These are phyloP conservation scores for Zygosaccharomyces sapae DNA, from an alignment of 1,139 yeast genomes.

Conservation along the genomic window DNA sequence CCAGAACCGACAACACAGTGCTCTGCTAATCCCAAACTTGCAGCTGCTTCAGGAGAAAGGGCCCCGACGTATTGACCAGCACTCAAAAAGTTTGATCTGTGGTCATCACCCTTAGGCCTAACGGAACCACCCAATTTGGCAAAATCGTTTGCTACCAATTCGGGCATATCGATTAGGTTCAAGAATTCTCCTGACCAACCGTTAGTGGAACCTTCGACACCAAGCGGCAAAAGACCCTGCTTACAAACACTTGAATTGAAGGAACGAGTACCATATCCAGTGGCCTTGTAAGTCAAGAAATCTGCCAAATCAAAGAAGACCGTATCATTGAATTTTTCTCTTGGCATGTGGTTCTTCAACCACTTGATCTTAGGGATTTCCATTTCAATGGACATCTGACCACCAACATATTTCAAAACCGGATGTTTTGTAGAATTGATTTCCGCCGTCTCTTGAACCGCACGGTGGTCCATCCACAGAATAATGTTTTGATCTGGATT, in stretches of 20 bases:
- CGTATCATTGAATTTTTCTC: constrained; percentile 52
- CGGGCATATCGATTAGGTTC: constrained; percentile 62
- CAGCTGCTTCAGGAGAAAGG: constrained; percentile 62
- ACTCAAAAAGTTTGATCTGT: constrained; percentile 54
- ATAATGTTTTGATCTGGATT: constrained; percentile 75
- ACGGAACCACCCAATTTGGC: constrained; percentile 73
- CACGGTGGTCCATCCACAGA: constrained; percentile 98
- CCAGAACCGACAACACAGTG: constrained; percentile 88
- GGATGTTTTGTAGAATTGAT: constrained; percentile 79
- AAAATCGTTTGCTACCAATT: constrained; percentile 72
- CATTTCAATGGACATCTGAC: constrained; percentile 97
- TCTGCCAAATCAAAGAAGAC: constrained; percentile 92
- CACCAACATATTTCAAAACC: constrained; percentile 88
- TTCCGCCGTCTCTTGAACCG: constrained; percentile 73
- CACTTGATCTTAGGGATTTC: constrained; percentile 95
- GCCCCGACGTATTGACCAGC: constrained; percentile 89
- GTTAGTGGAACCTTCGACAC: constrained; percentile 75
- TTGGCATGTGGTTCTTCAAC: constrained; percentile 83
- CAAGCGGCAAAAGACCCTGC: constrained; percentile 90
- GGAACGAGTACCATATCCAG: constrained; percentile 80
- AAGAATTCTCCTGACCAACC: constrained; percentile 91
- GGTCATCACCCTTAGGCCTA: constrained; percentile 38
- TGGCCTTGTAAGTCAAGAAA: constrained; percentile 83
- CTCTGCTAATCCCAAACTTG: constrained; percentile 74
- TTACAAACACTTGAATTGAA: constrained; percentile 90